Conservation (phyloP, 2,329 filamentous ascomycete genomes). For the Botrytis fragariae region DNA sequence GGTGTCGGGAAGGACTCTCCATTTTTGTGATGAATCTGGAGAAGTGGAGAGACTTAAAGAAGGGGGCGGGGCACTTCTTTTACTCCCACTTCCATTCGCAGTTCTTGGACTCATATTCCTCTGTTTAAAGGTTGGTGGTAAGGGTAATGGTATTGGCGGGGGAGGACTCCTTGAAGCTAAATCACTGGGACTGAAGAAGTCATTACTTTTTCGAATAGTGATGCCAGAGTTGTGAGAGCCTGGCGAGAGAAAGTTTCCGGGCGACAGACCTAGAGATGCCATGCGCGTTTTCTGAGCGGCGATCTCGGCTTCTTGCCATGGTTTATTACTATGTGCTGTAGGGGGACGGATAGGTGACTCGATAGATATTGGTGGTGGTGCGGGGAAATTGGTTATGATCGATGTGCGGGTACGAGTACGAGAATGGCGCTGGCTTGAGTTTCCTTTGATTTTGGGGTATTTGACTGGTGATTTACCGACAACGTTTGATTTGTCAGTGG, state of each 20-base stretch:
- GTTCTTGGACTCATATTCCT: background rate
- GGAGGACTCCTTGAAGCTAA: conserved; percentile 28
- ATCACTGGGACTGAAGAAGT: conserved; percentile 22
- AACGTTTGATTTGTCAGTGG: conserved; percentile 25
- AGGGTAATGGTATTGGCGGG: conserved; percentile 47
- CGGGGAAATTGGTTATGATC: conserved; percentile 20
- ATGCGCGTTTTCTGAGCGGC: conserved; percentile 24
- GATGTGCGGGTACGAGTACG: conserved; percentile 17
- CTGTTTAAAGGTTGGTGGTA: conserved; percentile 30
- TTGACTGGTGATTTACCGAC: conserved; percentile 29
- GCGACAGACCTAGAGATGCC: conserved; percentile 15
- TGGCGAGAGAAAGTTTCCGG: conserved; percentile 1
- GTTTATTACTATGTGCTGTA: conserved; percentile 12
- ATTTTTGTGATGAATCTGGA: conserved; percentile 18
- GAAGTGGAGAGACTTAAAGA: background rate
- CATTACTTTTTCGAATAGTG: conserved; percentile 15
- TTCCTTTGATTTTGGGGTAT: conserved; percentile 33
- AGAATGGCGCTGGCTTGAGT: background rate
- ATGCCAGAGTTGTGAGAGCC: background rate
- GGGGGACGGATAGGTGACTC: conserved; percentile 21
- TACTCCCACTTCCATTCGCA: background rate
- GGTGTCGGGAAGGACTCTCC: conserved; percentile 28
- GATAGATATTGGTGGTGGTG: conserved; percentile 27
- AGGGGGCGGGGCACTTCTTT: conserved; percentile 4
- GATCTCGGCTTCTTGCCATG: conserved; percentile 34